These are phyloP conservation scores for Penicillium sumatraense DNA, from an alignment of 2,329 filamentous ascomycete species.

Conservation along the genomic window DNA sequence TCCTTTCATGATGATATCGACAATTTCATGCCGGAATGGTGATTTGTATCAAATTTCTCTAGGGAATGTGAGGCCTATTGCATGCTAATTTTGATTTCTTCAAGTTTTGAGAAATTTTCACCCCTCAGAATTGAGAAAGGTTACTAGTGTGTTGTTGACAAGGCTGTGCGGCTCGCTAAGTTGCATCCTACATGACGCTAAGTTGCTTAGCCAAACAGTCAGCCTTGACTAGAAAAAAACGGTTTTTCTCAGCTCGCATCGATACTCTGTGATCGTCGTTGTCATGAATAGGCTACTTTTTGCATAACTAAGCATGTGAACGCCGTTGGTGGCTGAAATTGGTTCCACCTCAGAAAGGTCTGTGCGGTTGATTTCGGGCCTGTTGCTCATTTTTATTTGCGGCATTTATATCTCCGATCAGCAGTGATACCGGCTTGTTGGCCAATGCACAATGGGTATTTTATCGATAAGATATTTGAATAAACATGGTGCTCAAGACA, in stretches of 20 bases:
- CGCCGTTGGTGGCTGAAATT: not conserved
- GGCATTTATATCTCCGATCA: no score
- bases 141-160: not conserved
- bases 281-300: not conserved
- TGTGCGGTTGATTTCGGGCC: not conserved
- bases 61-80: not conserved
- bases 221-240: not conserved
- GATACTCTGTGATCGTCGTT: not conserved
- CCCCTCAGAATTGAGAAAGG: no score
- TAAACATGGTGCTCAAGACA: no score
- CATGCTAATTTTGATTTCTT: no score
- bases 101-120: no score
- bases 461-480: no score
- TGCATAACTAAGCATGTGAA: not conserved
- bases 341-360: not conserved
- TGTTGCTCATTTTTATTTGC: no score
- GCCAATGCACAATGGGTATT: no score
- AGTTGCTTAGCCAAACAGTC: not conserved
- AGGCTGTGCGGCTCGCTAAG: not conserved
- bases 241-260: not conserved
- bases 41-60: not conserved
- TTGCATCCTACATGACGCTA: not conserved
- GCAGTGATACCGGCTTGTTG: no score
- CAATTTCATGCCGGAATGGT: not conserved
- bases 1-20: not conserved